Percentiles rank a stretch among this genome's conserved stretches.
These are phyloP conservation scores for Pythium sp. DNA, from an alignment of 352 stramenopile genomes.

Conservation along the genomic window DNA sequence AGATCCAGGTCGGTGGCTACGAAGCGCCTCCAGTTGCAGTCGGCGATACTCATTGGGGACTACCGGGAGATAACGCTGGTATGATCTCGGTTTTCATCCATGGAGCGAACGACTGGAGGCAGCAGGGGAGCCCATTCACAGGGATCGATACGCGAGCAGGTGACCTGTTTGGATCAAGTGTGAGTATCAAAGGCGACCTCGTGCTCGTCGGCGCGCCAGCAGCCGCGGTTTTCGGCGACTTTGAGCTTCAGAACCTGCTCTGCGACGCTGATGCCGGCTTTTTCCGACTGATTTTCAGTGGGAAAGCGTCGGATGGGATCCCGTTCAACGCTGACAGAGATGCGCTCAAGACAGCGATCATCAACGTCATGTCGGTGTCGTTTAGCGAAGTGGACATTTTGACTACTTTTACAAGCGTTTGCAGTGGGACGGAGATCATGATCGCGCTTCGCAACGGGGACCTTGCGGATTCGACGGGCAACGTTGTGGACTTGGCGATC, in stretches of 20 bases:
- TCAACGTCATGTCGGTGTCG: slow-evolving; percentile 52
- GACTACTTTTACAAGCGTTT: slow-evolving; percentile 51
- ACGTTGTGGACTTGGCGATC: slow-evolving; percentile 57
- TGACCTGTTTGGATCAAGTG: slow-evolving; percentile 74
- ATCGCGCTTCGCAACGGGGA: slow-evolving; percentile 56
- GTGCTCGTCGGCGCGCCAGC: slow-evolving; percentile 64
- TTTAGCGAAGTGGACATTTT: slow-evolving; percentile 50
- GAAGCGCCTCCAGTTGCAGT: slow-evolving; percentile 25
- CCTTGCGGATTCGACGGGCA: slow-evolving; percentile 47
- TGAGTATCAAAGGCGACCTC: slow-evolving; percentile 51
- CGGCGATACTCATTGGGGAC: slow-evolving; percentile 44
- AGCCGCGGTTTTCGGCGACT: slow-evolving; percentile 67
- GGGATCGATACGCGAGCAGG: slow-evolving; percentile 55
- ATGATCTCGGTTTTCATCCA: slow-evolving; percentile 67
- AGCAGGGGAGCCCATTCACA: slow-evolving; percentile 55
- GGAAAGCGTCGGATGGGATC: slow-evolving; percentile 50
- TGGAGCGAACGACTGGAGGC: slow-evolving; percentile 69
- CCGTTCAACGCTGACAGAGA: slow-evolving; percentile 53
- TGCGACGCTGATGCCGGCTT: slow-evolving; percentile 75
- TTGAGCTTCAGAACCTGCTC: slow-evolving; percentile 65
- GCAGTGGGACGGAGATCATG: slow-evolving; percentile 43
- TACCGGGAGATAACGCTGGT: slow-evolving; percentile 55
- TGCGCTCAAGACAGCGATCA: slow-evolving; percentile 49
- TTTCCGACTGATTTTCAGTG: slow-evolving; percentile 61
- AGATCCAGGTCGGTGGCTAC: slow-evolving; percentile 55